phyloP scores from a whole-genome alignment of 768 basidiomycete genomes.

The Ramaria rubella region DNA sequence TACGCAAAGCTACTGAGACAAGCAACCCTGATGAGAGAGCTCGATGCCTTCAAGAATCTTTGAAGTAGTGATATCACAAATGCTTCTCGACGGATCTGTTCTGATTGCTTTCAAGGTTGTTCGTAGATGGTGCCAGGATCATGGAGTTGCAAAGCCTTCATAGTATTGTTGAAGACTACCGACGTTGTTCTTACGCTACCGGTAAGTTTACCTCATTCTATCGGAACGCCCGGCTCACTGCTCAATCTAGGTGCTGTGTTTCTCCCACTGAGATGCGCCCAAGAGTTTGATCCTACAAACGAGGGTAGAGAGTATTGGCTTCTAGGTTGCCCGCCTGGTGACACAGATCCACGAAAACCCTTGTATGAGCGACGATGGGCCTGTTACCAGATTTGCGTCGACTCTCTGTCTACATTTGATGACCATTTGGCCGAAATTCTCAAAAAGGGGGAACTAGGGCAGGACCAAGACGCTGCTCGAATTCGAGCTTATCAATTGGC shows the following conservation, averaged over 20 bases:
- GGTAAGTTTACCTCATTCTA: constrained; percentile 37
- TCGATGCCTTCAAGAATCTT: constrained; percentile 76
- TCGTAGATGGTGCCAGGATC: constrained; percentile 81
- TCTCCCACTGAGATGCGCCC: constrained; percentile 79
- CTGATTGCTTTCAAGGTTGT: constrained; percentile 49
- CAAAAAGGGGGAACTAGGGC: constrained; percentile 26
- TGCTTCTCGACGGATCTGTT: neutral
- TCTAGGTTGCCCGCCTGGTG: constrained; percentile 44
- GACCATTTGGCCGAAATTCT: constrained; percentile 31
- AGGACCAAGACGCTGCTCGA: constrained; percentile 66
- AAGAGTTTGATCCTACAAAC: constrained; percentile 67
- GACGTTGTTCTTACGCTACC: constrained; percentile 73
- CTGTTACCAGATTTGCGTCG: constrained; percentile 81
- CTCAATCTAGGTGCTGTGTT: constrained; percentile 62
- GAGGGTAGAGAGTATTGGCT: constrained; percentile 73
- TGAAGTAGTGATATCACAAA: constrained; percentile 49
- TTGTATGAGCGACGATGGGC: constrained; percentile 55
- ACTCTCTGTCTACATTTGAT: constrained; percentile 77
- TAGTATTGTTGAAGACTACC: constrained; percentile 87
- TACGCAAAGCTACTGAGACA: constrained; percentile 84
- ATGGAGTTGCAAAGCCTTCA: constrained; percentile 78
- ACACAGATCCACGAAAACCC: constrained; percentile 51
- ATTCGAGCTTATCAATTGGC: constrained; percentile 83
- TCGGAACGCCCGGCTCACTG: neutral
- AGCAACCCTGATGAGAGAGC: constrained; percentile 66